These are phyloP conservation scores for Coemansia sp. DNA, from an alignment of 192 early-diverging fungal genomes.

Conservation along the genomic window DNA sequence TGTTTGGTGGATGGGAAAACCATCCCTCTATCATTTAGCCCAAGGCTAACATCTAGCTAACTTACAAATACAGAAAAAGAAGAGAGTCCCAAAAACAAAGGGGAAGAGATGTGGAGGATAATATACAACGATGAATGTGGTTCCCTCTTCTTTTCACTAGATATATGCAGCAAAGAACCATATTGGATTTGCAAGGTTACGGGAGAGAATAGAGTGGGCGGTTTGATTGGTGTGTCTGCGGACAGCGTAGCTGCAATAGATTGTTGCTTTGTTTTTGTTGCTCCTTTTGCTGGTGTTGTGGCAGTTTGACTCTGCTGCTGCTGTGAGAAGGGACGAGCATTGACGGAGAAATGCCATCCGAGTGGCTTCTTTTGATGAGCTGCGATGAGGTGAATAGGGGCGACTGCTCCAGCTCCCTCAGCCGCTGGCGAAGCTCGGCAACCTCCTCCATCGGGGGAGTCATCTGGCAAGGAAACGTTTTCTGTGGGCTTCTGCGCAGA, in stretches of 20 bases:
- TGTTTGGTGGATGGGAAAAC: not conserved
- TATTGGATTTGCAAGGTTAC: not conserved
- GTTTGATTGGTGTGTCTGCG: not conserved
- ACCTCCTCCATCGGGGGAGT: conserved; percentile 51
- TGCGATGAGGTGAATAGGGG: conserved; percentile 33
- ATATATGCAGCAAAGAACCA: not conserved
- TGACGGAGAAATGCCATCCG: not conserved
- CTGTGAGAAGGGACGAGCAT: not conserved
- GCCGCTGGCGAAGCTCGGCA: conserved; percentile 29
- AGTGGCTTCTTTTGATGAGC: not conserved
- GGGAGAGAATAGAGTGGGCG: conserved; percentile 6
- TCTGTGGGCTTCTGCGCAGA: conserved; percentile 10
- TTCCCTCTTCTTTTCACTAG: too few relatives aligned
- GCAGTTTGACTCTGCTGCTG: not conserved
- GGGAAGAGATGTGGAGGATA: too few relatives aligned
- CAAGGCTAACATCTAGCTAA: too few relatives aligned
- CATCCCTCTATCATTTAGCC: too few relatives aligned
- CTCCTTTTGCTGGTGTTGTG: not conserved
- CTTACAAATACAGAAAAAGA: too few relatives aligned
- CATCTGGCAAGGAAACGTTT: conserved; percentile 36
- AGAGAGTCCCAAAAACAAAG: too few relatives aligned
- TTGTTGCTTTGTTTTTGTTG: not conserved
- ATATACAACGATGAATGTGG: too few relatives aligned
- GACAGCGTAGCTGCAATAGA: not conserved
- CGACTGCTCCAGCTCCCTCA: conserved; percentile 42